Percentiles rank a stretch among this genome's conserved stretches.
Conservation (phyloP, 1,284 basidiomycete species). For the Phlebopus sp. region DNA sequence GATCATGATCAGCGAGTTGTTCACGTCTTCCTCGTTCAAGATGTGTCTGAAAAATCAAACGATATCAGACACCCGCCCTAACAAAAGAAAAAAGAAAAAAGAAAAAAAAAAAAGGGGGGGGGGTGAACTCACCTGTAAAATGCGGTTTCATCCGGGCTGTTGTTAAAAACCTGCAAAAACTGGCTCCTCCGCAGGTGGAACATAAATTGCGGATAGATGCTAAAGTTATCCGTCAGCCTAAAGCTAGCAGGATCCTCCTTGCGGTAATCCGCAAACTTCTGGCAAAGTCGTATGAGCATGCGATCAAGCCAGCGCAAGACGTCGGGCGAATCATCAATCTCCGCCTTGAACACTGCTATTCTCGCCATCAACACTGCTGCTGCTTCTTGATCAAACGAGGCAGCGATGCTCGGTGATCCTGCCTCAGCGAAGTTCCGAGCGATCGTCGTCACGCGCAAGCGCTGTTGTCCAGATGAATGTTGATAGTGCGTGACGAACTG, state of each 20-base stretch:
- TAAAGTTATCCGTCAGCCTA: conserved; percentile 92
- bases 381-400: conserved; percentile 97
- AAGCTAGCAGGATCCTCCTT: conserved; percentile 98
- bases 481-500: conserved; percentile 99
- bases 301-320: conserved; percentile 97
- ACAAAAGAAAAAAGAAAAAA: background rate
- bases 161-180: conserved; percentile 99
- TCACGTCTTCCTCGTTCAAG: conserved; percentile 96
- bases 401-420: conserved; percentile 89
- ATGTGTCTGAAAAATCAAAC: conserved; percentile 65
- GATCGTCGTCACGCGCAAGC: conserved; percentile 94
- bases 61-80: conserved; percentile 4
- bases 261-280: conserved; percentile 99
- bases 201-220: conserved; percentile 99
- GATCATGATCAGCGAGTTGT: conserved; percentile 99
- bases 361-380: conserved; percentile 98
- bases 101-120: too few species aligned
- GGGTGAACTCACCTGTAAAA: conserved; percentile 84
- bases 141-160: conserved; percentile 98
- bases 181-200: conserved; percentile 97
- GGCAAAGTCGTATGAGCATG: conserved; percentile 97
- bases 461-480: conserved; percentile 92
- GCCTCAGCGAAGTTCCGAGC: conserved; percentile 97
- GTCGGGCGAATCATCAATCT: conserved; percentile 98
- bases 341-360: conserved; percentile 99